phyloP scores from a whole-genome alignment of 495 filamentous ascomycete species.

The Hypoxylon lienhwacheense region DNA sequence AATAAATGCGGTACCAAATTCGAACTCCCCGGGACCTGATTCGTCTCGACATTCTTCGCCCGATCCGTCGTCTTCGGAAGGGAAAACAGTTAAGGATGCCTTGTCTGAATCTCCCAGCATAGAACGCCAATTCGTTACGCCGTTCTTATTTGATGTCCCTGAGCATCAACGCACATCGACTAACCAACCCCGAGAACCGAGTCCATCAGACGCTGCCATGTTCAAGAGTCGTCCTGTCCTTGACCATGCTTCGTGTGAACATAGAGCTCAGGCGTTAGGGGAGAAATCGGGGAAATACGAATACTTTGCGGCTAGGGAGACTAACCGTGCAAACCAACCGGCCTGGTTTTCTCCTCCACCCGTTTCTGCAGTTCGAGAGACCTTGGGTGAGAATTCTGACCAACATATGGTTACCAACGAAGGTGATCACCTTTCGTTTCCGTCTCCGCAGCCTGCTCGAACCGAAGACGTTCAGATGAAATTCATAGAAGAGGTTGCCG shows the following conservation, averaged over 20 bases:
- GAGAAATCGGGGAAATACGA: slow-evolving; percentile 43
- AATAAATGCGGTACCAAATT: slow-evolving; percentile 23
- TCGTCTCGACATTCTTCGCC: slow-evolving; percentile 21
- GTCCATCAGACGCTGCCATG: slow-evolving; percentile 51
- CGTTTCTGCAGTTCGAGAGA: slow-evolving; percentile 25
- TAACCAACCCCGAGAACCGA: slow-evolving; percentile 35
- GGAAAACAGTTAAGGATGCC: slow-evolving; percentile 37
- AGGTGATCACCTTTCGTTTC: not conserved
- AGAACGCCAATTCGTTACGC: slow-evolving; percentile 9
- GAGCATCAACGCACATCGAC: not conserved
- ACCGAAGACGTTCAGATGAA: not conserved
- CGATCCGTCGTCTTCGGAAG: slow-evolving; percentile 26
- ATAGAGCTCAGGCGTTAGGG: slow-evolving; percentile 35
- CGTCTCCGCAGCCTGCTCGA: not conserved
- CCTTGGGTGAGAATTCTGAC: not conserved
- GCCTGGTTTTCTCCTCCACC: slow-evolving; percentile 11
- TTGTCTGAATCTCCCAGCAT: slow-evolving; percentile 47
- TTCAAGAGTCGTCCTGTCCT: slow-evolving; percentile 37
- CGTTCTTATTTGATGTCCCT: slow-evolving; percentile 12
- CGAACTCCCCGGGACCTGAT: slow-evolving; percentile 37
- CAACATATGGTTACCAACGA: not conserved
- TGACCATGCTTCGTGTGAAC: not conserved
- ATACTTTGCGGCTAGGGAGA: slow-evolving; percentile 45
- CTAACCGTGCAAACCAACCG: slow-evolving; percentile 30
- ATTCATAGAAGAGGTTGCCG: not conserved